A percentile compares a stretch with the other conserved stretches of the same genome.
Evolutionary conservation across 2,329 filamentous ascomycete genomes (phyloP).

Genomic region (Amauroascus verrucosus): DNA sequence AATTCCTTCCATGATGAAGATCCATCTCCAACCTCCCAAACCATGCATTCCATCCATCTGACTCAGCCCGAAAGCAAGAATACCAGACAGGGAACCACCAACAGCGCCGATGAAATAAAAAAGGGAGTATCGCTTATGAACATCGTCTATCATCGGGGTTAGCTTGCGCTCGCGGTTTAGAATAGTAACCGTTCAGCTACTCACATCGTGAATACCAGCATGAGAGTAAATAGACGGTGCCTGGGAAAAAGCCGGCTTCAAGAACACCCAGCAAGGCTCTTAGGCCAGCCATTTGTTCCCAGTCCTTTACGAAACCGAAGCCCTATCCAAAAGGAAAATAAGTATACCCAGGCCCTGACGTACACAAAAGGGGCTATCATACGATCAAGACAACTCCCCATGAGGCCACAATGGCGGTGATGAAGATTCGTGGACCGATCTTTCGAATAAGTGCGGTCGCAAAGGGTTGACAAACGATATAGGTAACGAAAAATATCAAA

Average conservation of each 20-base stretch:
- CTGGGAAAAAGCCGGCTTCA: conserved; percentile 59
- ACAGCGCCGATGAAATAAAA: conserved; percentile 44
- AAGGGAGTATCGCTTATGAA: conserved; percentile 34
- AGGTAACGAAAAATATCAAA: conserved; percentile 64
- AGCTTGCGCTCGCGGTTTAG: not conserved
- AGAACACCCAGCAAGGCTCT: conserved; percentile 48
- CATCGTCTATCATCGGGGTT: conserved; percentile 20
- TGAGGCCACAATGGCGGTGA: conserved; percentile 17
- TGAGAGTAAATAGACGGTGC: conserved; percentile 60
- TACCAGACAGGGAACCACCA: conserved; percentile 40
- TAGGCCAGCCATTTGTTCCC: conserved; percentile 21
- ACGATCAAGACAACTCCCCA: conserved; percentile 22
- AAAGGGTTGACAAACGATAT: conserved; percentile 60
- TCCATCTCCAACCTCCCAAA: conserved; percentile 44
- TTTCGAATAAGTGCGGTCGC: conserved; percentile 58
- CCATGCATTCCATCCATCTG: conserved; percentile 36
- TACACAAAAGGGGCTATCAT: not conserved
- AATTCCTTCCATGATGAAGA: conserved; percentile 45
- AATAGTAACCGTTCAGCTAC: not conserved
- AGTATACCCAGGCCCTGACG: not conserved
- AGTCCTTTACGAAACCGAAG: conserved; percentile 24
- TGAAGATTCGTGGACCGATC: conserved; percentile 40
- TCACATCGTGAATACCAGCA: conserved; percentile 54
- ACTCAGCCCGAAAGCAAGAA: conserved; percentile 36
- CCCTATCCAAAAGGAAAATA: conserved; percentile 6